phyloP scores from a whole-genome alignment of 352 stramenopile genomes.

The Pythium apleroticum region DNA sequence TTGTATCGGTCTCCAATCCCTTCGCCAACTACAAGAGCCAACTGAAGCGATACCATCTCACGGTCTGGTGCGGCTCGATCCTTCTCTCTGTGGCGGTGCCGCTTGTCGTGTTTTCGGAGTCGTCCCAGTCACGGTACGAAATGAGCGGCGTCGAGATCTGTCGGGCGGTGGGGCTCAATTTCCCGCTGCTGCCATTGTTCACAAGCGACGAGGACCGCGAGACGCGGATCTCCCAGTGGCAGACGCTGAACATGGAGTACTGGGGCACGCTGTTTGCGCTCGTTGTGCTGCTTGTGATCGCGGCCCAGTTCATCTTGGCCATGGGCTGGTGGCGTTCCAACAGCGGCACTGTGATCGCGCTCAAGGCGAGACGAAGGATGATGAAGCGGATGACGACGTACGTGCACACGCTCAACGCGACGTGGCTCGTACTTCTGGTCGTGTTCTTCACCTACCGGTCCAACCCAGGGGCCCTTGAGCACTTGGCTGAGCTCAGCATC shows the following conservation, averaged over 20 bases:
- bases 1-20: conserved; percentile 72
- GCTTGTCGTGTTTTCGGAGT: conserved; percentile 41
- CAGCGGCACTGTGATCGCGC: conserved; percentile 67
- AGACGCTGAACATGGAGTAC: conserved; percentile 56
- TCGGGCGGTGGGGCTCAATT: conserved; percentile 40
- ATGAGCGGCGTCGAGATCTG: conserved; percentile 54
- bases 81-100: conserved; percentile 42
- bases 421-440: conserved; percentile 61
- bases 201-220: conserved; percentile 27
- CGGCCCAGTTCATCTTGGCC: conserved; percentile 57
- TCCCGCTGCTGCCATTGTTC: conserved; percentile 44
- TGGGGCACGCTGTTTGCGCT: conserved; percentile 59
- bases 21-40: conserved; percentile 74
- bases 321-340: conserved; percentile 79
- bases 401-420: conserved; percentile 65
- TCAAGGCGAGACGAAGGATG: conserved; percentile 62
- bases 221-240: conserved; percentile 47
- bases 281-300: conserved; percentile 59
- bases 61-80: conserved; percentile 52
- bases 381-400: conserved; percentile 79
- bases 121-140: conserved; percentile 36
- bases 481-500: conserved; percentile 26
- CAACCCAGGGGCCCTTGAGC: conserved; percentile 35
- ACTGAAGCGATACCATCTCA: conserved; percentile 50
- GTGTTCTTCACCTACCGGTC: conserved; percentile 66